Base-by-base conservation (phyloP, 75 land plant species). In the Larix kaempferi region DNA sequence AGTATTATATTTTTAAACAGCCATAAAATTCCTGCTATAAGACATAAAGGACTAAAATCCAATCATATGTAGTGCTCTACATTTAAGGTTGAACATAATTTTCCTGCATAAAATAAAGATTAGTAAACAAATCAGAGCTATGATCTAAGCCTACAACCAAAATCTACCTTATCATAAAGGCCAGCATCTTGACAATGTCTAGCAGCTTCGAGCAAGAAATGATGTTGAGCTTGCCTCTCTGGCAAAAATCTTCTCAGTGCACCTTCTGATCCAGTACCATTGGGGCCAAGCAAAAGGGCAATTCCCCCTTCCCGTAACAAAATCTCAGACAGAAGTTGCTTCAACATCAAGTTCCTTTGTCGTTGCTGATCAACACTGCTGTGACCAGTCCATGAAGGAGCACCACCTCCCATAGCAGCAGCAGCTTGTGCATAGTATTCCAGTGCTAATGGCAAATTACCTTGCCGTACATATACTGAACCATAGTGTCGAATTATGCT, bases 341-440 rank as follows among this genome's bases (percentile, higher is more conserved):
- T 97, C 57, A 97, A 78, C 98, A 97, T 93, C 76, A 91, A 55
- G 35, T 78, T 86, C 78, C 88, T 84, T 76, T 92, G 95, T 65
- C 99, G 88, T 77, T 89, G 89, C 76, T 95, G 95, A 84, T 92
- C 94, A 62, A 58, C 74, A 84, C 71, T 91, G 25, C 82, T 82
- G 19, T 85, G 85, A 3, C 89, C 95, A 76, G 76, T 87, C 99
- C 98, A 97, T 33, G 95, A 93, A 55, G 88, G 21, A 27, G 91
- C 88, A 16, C 99, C 99, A 81, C 99, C 99, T 73, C 99, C 99
- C 59, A 94, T 85, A 37, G 92, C 89, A 56, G 98, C 92, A 74
- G 98, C 98, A 74, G 99, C 98, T 84, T 97, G 99, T 21, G 86
- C 99, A 85, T 90, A 94, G 74, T 97, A 97, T 71, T 97, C 99